Conservation (phyloP, 257 asterid genomes). For the Anisodus acutangulus region DNA sequence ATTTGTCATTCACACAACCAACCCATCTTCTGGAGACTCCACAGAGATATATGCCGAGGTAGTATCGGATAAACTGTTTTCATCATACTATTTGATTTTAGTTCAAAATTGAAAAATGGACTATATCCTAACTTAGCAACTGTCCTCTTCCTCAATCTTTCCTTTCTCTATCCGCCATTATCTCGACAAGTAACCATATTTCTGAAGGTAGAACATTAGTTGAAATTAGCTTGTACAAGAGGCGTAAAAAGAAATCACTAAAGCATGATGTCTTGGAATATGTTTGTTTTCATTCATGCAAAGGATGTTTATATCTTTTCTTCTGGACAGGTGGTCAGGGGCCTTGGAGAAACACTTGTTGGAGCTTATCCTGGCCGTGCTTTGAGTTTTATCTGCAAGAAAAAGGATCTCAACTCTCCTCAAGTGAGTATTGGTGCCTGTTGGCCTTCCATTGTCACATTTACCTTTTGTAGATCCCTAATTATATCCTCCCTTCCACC, state of each 20-base stretch:
- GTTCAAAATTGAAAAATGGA: neutral
- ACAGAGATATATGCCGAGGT: constrained; percentile 98
- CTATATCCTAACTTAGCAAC: constrained; percentile 24
- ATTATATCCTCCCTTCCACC: constrained; percentile 20
- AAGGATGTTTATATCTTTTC: constrained; percentile 3
- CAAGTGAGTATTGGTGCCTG: constrained; percentile 50
- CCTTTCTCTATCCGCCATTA: constrained; percentile 6
- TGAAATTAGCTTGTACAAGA: constrained; percentile 2
- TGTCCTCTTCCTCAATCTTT: constrained; percentile 5
- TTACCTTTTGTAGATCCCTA: constrained; percentile 8
- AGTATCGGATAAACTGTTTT: constrained; percentile 28
- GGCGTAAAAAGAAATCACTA: neutral
- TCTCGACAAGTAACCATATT: constrained; percentile 10
- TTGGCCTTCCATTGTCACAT: neutral
- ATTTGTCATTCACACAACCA: constrained; percentile 96
- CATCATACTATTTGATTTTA: neutral
- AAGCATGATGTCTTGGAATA: neutral
- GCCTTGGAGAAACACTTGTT: constrained; percentile 98
- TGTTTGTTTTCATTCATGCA: neutral
- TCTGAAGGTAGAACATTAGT: constrained; percentile 10
- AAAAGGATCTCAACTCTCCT: constrained; percentile 76
- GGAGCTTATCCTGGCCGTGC: constrained; percentile 99
- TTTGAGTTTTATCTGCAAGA: constrained; percentile 92
- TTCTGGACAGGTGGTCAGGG: constrained; percentile 84
- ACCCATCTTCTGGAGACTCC: constrained; percentile 91